These are phyloP conservation scores for Grosmannia huntii DNA, from an alignment of 2,329 filamentous ascomycete species.

Conservation along the genomic window DNA sequence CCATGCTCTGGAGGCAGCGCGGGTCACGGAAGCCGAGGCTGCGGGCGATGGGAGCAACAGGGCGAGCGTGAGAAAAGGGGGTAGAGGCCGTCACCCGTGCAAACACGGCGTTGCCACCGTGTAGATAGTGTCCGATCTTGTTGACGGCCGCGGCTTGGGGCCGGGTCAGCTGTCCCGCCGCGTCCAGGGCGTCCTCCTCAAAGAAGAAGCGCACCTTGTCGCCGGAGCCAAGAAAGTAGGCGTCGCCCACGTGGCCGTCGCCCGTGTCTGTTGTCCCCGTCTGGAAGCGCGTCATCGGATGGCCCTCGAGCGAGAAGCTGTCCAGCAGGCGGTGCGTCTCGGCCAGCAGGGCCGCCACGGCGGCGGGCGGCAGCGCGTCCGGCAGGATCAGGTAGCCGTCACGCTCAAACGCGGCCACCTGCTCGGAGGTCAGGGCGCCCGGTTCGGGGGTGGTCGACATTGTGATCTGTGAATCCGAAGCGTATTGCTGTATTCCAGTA, in stretches of 20 bases:
- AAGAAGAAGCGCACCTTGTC: conserved; percentile 97
- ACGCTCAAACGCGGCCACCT: conserved; percentile 58
- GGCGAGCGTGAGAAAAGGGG: conserved; percentile 24
- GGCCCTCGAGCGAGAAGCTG: conserved; percentile 62
- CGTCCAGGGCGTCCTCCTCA: conserved; percentile 79
- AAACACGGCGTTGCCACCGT: conserved; percentile 56
- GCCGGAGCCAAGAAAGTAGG: conserved; percentile 82
- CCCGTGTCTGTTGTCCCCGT: conserved; percentile 55
- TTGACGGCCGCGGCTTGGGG: conserved; percentile 82
- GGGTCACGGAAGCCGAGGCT: conserved; percentile 66
- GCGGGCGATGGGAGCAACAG: conserved; percentile 49
- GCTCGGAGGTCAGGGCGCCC: conserved; percentile 47
- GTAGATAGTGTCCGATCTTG: conserved; percentile 71
- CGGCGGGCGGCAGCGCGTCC: conserved; percentile 53
- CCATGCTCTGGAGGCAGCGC: conserved; percentile 78
- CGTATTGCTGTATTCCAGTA: no score
- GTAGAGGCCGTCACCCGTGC: conserved; percentile 30
- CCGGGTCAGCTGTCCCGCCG: conserved; percentile 51
- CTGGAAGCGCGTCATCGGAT: conserved; percentile 89
- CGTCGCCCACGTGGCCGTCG: conserved; percentile 71
- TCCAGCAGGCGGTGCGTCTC: conserved; percentile 66
- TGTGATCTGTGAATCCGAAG: no score
- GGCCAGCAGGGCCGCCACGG: conserved; percentile 53
- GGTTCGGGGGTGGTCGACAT: background rate
- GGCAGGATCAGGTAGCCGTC: conserved; percentile 90